phyloP scores from a whole-genome alignment of 1,284 basidiomycete species.

The Xanthoconium separans region DNA sequence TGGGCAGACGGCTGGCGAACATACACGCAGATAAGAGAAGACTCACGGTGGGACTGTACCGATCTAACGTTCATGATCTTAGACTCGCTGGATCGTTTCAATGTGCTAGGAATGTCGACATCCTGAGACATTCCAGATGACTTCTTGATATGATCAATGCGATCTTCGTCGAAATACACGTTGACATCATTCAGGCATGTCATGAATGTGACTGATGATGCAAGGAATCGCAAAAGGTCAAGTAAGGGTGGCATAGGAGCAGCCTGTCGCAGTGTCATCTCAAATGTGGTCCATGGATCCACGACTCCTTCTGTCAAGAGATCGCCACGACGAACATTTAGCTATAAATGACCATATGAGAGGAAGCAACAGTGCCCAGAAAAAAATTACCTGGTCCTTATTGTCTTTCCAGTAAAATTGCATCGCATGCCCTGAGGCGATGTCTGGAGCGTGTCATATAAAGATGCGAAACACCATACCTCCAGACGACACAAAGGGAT shows the following conservation, averaged over 20 bases:
- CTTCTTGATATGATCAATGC: conserved; percentile 80
- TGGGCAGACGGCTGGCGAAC: conserved; percentile 18
- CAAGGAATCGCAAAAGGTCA: conserved; percentile 87
- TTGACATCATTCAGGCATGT: conserved; percentile 73
- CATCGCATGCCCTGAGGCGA: too few relatives aligned
- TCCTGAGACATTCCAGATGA: conserved; percentile 55
- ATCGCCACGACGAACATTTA: conserved; percentile 71
- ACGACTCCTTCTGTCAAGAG: conserved; percentile 45
- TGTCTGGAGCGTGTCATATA: too few relatives aligned
- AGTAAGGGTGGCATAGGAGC: conserved; percentile 80
- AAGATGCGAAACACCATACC: too few relatives aligned
- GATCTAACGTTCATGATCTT: conserved; percentile 18
- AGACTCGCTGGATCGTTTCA: conserved; percentile 10
- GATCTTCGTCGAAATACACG: conserved; percentile 78
- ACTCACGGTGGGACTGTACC: conserved; percentile 19
- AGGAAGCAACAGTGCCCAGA: too few relatives aligned
- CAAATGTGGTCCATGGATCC: conserved; percentile 84
- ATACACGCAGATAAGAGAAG: not conserved
- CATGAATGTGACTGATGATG: conserved; percentile 96
- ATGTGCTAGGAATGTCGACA: conserved; percentile 46
- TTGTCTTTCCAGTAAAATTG: too few relatives aligned
- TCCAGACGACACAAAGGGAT: too few relatives aligned
- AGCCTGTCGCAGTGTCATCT: conserved; percentile 87
- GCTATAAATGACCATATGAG: too few relatives aligned
- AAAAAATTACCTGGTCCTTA: too few relatives aligned